These are phyloP conservation scores for Aspergillus pseudoterreus DNA, from an alignment of 2,329 filamentous ascomycete species.

Conservation along the genomic window DNA sequence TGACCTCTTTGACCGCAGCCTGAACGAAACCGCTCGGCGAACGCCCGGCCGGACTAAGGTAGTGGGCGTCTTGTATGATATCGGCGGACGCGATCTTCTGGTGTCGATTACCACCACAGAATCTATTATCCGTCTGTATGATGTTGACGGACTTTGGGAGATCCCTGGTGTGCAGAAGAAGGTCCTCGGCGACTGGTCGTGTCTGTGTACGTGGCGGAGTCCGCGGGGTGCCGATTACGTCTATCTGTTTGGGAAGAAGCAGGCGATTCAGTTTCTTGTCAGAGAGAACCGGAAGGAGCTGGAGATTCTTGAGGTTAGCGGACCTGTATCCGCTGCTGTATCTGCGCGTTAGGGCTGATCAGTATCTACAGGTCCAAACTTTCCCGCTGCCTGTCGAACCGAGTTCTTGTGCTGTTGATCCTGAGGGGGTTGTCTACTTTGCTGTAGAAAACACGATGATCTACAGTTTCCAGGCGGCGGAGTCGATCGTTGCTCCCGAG, in stretches of 20 bases:
- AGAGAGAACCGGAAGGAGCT: background rate
- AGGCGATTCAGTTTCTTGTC: slow-evolving; percentile 6
- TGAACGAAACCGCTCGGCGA: background rate
- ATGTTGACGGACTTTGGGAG: slow-evolving; percentile 1
- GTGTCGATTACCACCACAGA: slow-evolving; percentile 3
- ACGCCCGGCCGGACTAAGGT: slow-evolving; percentile 6
- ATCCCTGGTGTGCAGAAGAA: slow-evolving; percentile 1
- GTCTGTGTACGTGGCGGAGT: slow-evolving; percentile 5
- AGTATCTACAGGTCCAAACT: slow-evolving; percentile 29
- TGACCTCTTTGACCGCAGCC: background rate
- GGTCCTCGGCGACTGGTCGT: slow-evolving; percentile 7
- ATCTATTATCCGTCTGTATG: background rate
- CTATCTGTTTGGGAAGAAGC: slow-evolving; percentile 8
- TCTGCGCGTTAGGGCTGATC: background rate
- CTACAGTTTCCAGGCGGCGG: slow-evolving; percentile 36
- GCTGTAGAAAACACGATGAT: background rate
- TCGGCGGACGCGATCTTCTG: background rate
- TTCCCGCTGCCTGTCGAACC: slow-evolving; percentile 42
- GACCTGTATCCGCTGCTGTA: background rate
- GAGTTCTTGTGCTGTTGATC: slow-evolving; percentile 42
- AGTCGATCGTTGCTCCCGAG: slow-evolving; percentile 37
- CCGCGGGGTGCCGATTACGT: slow-evolving; percentile 1
- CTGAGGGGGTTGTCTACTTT: slow-evolving; percentile 27
- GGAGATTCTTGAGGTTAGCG: background rate
- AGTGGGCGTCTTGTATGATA: slow-evolving; percentile 2